Base-by-base conservation (phyloP, 331 rosid genomes). In the Malus hybrid region DNA sequence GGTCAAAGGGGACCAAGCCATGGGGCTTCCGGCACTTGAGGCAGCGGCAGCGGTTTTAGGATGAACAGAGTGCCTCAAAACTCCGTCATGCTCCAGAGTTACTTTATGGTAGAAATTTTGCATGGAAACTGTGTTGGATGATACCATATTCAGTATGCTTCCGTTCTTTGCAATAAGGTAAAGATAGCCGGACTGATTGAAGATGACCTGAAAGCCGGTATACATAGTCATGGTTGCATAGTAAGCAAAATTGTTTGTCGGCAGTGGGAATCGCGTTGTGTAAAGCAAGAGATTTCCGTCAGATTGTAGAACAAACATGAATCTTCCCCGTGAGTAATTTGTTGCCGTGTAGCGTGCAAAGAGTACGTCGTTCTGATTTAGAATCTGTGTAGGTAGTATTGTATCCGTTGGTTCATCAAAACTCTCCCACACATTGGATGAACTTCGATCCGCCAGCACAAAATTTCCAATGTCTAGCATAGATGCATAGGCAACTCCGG, bases 351-450 rank as follows among this genome's bases (percentile, higher is more conserved):
- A 61, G 19, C 69, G 79, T 19, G 86, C 75, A 19, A 61, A 44
- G n/a, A 80, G 60, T 14, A 0, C 20, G 42, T n/a, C 13, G 2
- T 18, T n/a, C 1, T n/a, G 11, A 4, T 14, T 39, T 42, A 83
- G n/a, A 28, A 32, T 64, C 72, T 80, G 87, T 15, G 79, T 33
- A 1, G 84, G 84, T 34, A 80, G 80, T 10, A 83, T n/a, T 0
- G 84, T 80, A 42, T 83, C 79, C 0, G 87, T 83, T 60, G 84
- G 84, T 3, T 52, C 8, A n/a, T 1, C 42, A 62, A 83, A 83
- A 29, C 81, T 83, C 67, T 80, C 79, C 87, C 87, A 79, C 6
- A 72, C 32, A 32, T n/a, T 15, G 4, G 36, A 22, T 64, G 80
- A 72, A 27, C 14, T 16, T 69, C 1, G 2, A 65, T 68, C 56